Evolutionary conservation across 164 flowering plant species (phyloP), one percentile per base, ranked within the genome.

Genomic region (Santalum album): DNA sequence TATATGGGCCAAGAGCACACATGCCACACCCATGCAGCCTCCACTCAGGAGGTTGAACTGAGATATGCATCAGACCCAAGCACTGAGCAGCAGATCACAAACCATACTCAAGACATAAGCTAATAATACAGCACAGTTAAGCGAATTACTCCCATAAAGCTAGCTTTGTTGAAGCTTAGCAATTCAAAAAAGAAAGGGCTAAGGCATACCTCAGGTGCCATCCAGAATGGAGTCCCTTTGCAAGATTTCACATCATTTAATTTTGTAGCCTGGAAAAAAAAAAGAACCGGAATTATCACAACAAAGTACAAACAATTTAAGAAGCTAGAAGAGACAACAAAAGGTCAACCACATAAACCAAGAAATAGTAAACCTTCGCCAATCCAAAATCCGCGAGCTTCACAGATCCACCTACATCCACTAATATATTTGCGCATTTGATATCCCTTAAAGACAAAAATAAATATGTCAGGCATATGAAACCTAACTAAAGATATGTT

Each of bases 311-410:
- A 45, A 18, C 2, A 16, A n/a, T n/a, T 11, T 55, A 9, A 51
- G n/a, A 56, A 59, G 57, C 23, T 29, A 49, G 9, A 27, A 51
- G 18, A 53, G 21, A 59, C 18, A 47, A 29, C 21, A 45, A 35
- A 25, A 26, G 32, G 2, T 14, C 6, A 27, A 26, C 43, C 1
- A 26, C 14, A 7, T 4, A 46, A 29, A 3, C 12, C 42, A 15
- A 38, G 42, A 26, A 43, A 49, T 25, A 35, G 35, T 25, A 51
- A 38, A 94, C 99, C 96, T 94, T 94, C 58, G 99, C 99, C 70
- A 94, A 79, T 53, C 99, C 99, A 75, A 94, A 94, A 78, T 94
- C 99, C 51, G 97, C 88, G 61, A 94, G 97, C 72, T 94, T 94
- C 55, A 94, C 99, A 15, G 68, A 75, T 40, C 97, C 99, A 74